Evolutionary conservation across 2,329 filamentous ascomycete genomes (phyloP), one percentile per base, ranked within the genome.

Genomic region (Triangularia verruculosa): DNA sequence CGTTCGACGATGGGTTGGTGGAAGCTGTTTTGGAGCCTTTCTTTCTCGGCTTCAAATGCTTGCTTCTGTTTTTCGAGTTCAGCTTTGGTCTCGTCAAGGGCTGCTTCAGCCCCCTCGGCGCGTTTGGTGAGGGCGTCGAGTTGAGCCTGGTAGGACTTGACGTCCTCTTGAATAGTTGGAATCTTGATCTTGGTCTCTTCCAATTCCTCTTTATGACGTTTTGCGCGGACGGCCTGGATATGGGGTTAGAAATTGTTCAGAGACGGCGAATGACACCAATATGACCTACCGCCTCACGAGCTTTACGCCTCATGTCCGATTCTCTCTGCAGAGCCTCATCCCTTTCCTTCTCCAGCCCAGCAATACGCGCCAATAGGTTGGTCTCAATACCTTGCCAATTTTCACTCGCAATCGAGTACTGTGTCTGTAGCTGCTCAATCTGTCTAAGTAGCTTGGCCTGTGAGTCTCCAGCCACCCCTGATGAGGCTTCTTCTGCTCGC

Each of bases 381-480:
- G 90, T 86, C 76, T 99, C 94, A 66, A 99, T 96, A 0, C 93
- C 92, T 73, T 97, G 93, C 95, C 96, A 99, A 71, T 99, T 99
- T 72, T 96, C 92, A 69, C 92, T 95, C 1, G 95, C 95, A 61
- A 96, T 88, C 0, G 93, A 88, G 76, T 99, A 97, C 74, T 99
- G 96, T 6, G 91, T 95, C 76, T 99, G 95, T 39, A 99, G 79
- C 0, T 92, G 97, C 78, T 99, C 95, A 61, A 99, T 90, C 76
- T 99, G 96, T 47, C 95, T 88, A 52, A 98, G 81, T 47, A 98
- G 82, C 75, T 97, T 98, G 52, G 91, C 91, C 71, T 96, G 93
- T 0, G 90, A 87, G 72, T 97, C 92, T 13, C 93, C 91, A 5
- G 88, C 87, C 13, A 87, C 87, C 15, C 91, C 90, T 2, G 93